phyloP scores from a whole-genome alignment of 177 flowering plant genomes.

The Tripterygium wilfordii region DNA sequence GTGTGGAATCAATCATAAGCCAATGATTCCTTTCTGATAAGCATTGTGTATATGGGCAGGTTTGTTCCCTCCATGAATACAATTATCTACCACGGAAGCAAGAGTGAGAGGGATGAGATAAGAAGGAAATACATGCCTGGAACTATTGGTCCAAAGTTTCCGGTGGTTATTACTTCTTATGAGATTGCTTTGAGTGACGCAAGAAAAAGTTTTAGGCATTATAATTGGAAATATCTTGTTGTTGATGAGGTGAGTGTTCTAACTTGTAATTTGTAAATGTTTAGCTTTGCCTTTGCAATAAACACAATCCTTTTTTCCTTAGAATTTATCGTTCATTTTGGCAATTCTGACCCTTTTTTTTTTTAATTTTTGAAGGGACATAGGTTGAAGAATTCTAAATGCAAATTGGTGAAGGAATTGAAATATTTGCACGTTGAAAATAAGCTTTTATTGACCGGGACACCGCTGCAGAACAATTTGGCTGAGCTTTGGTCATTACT shows the following conservation, averaged over 20 bases:
- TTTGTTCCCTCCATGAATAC: conserved; percentile 72
- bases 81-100: conserved; percentile 78
- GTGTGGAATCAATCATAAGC: no score
- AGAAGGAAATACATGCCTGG: conserved; percentile 73
- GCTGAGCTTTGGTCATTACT: conserved; percentile 97
- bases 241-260: conserved; percentile 78
- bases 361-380: conserved; percentile 63
- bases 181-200: conserved; percentile 83
- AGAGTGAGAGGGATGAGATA: conserved; percentile 61
- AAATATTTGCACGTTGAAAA: conserved; percentile 58
- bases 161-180: conserved; percentile 82
- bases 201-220: conserved; percentile 49
- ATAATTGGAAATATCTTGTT: conserved; percentile 87
- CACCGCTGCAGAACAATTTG: conserved; percentile 95
- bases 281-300: no score
- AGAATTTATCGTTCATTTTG: neutral
- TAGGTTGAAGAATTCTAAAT: conserved; percentile 81
- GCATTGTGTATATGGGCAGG: conserved; percentile 29
- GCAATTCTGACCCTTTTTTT: conserved; percentile 5
- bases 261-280: neutral
- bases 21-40: no score
- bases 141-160: conserved; percentile 68
- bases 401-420: conserved; percentile 73
- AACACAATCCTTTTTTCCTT: neutral
- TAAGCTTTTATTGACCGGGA: conserved; percentile 90